A percentile compares a stretch with the other conserved stretches of the same genome.
These are phyloP conservation scores for Hymenoscyphus fructigenus DNA, from an alignment of 2,329 filamentous ascomycete species.

Conservation along the genomic window DNA sequence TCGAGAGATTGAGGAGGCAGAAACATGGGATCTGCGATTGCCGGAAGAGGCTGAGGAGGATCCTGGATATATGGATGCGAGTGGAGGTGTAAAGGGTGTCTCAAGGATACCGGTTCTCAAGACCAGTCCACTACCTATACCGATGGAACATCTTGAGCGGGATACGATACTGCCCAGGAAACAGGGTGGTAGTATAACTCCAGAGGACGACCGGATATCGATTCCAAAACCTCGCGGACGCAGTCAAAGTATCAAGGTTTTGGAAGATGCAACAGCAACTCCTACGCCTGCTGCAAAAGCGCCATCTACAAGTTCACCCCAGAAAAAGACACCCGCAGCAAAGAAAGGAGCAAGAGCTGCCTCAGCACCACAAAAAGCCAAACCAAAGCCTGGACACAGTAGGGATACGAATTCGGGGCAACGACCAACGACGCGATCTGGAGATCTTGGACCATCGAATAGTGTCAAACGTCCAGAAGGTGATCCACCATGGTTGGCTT, in stretches of 20 bases:
- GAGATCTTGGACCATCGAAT: slow-evolving; percentile 46
- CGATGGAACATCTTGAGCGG: slow-evolving; percentile 69
- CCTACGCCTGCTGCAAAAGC: slow-evolving; percentile 30
- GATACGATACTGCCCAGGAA: slow-evolving; percentile 67
- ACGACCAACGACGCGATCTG: slow-evolving; percentile 62
- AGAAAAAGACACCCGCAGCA: slow-evolving; percentile 43
- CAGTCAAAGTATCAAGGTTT: slow-evolving; percentile 63
- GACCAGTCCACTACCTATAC: slow-evolving; percentile 73
- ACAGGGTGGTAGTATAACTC: slow-evolving; percentile 50
- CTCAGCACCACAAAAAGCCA: slow-evolving; percentile 47
- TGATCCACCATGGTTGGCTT: slow-evolving; percentile 92
- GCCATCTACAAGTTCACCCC: slow-evolving; percentile 51
- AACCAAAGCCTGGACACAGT: slow-evolving; percentile 59
- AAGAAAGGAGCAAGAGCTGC: slow-evolving; percentile 34
- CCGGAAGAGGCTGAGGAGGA: slow-evolving; percentile 74
- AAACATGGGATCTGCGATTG: slow-evolving; percentile 69
- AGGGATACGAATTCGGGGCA: slow-evolving; percentile 48
- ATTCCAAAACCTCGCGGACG: slow-evolving; percentile 65
- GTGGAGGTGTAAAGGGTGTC: slow-evolving; percentile 55
- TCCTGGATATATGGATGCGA: slow-evolving; percentile 52
- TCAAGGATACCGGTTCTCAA: slow-evolving; percentile 89
- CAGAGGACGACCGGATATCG: slow-evolving; percentile 58
- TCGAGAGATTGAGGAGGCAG: slow-evolving; percentile 42
- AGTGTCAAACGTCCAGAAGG: slow-evolving; percentile 72
- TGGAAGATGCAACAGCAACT: slow-evolving; percentile 52